Percentiles rank a stretch among this genome's conserved stretches.
Conservation (phyloP, 2,329 filamentous ascomycete species). For the Diplodia mutila region DNA sequence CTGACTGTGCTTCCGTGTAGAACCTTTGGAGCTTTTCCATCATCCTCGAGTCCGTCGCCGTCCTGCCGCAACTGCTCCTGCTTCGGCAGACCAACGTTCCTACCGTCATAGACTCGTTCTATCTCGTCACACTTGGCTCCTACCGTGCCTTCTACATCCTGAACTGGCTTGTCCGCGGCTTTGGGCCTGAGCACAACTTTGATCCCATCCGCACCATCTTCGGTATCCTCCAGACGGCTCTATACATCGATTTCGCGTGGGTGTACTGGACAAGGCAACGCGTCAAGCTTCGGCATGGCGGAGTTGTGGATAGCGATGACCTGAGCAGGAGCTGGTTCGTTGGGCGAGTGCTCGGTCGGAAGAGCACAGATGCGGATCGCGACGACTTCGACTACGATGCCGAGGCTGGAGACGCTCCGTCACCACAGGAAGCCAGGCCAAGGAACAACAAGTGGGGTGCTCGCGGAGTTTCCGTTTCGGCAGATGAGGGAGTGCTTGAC, state of each 20-base stretch:
- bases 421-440: constrained; percentile 28
- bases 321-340: constrained; percentile 84
- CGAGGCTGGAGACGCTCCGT: constrained; percentile 60
- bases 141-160: constrained; percentile 89
- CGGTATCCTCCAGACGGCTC: constrained; percentile 82
- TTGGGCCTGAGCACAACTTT: constrained; percentile 61
- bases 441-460: constrained; percentile 58
- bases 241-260: constrained; percentile 95
- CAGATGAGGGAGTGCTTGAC: constrained; percentile 56
- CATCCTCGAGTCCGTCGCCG: constrained; percentile 86
- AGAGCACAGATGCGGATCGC: constrained; percentile 52
- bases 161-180: constrained; percentile 81
- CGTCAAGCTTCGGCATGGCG: constrained; percentile 87
- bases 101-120: constrained; percentile 96
- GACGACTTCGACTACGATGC: constrained; percentile 58
- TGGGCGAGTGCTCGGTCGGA: constrained; percentile 71
- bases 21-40: constrained; percentile 86
- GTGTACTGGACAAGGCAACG: constrained; percentile 93
- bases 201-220: constrained; percentile 81
- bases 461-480: constrained; percentile 62
- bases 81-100: constrained; percentile 93
- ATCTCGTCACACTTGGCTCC: constrained; percentile 82
- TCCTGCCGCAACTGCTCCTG: constrained; percentile 88
- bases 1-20: constrained; percentile 48
- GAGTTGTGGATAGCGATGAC: constrained; percentile 88